Conservation (phyloP, 352 stramenopile species). For the Pythium aquatile region DNA sequence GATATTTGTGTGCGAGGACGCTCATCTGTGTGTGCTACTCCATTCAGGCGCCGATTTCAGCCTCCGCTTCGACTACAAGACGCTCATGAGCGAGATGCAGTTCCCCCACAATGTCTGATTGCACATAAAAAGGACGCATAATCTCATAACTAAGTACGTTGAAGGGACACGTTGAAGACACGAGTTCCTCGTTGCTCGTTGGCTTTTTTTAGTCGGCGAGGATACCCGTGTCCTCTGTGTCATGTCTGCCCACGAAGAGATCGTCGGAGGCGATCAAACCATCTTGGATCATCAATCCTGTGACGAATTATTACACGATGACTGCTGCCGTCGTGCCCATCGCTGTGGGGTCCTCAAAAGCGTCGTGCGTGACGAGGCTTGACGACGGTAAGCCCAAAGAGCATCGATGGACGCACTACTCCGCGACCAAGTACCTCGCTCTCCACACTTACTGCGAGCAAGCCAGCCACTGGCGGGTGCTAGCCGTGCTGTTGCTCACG, state of each 20-base stretch:
- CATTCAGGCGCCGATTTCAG: not conserved
- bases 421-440: slow-evolving; percentile 9
- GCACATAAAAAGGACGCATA: not conserved
- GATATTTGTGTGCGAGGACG: no score
- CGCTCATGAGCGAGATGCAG: slow-evolving; percentile 1
- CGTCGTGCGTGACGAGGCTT: not conserved
- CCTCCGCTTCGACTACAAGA: slow-evolving; percentile 9
- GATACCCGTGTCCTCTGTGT: no score
- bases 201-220: no score
- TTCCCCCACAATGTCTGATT: not conserved
- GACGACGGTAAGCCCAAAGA: not conserved
- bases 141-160: no score
- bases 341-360: not conserved
- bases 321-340: not conserved
- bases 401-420: no score
- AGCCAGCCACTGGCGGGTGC: not conserved
- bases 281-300: no score
- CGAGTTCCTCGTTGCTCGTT: no score
- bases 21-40: not conserved
- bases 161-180: no score
- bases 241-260: no score
- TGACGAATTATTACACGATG: not conserved
- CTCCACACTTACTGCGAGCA: slow-evolving; percentile 2
- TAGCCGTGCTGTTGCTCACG: slow-evolving; percentile 2
- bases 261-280: no score